Evolutionary conservation across 1,139 yeast genomes (phyloP), one percentile per base, ranked within the genome.

Genomic region (Blastobotrys illinoisensis): DNA sequence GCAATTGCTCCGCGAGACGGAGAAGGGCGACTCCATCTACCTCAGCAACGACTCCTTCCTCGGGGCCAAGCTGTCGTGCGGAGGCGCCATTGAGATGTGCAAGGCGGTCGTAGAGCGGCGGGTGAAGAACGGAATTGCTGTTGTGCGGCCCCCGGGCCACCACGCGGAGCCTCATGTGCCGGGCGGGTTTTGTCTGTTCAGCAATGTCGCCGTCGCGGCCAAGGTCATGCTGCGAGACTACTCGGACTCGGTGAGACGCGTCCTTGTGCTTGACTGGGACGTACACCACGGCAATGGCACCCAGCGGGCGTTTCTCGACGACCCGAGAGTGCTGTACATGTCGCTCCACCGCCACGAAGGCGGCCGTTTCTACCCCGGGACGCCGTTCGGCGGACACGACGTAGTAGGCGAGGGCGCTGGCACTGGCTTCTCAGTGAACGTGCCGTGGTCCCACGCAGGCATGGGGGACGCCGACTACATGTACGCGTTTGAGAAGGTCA

Each of bases 231-330:
- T 95, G 57, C 83, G 85, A 63, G 77, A 80, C 54, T 93, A 89
- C 68, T 97, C 98, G 0, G 98, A 91, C 64, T 80, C 88, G 19
- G 96, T 91, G 1, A 78, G 96, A 56, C 82, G 81, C 64, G 88
- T 95, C 47, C 83, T 89, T 56, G 84, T 95, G 58, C 68, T 91
- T 23, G 99, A 95, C 70, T 95, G 99, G 99, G 98, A 91, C 71
- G 89, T 91, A 50, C 99, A 93, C 68, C 98, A 93, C 69, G 99
- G 99, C 28, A 95, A 95, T 68, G 99, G 99, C 47, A 95, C 99
- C 0, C 99, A 95, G 70, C 85, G 86, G 67, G 88, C 96, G 1
- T 95, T 95, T 65, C 82, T 82, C 64, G 81, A 88, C 60, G 97
- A 93, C 67, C 96, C 96, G 23, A 75, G 96, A 53, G 97, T 95